phyloP scores from a whole-genome alignment of 2,329 filamentous ascomycete genomes.

The Rutstroemia sydowiana region DNA sequence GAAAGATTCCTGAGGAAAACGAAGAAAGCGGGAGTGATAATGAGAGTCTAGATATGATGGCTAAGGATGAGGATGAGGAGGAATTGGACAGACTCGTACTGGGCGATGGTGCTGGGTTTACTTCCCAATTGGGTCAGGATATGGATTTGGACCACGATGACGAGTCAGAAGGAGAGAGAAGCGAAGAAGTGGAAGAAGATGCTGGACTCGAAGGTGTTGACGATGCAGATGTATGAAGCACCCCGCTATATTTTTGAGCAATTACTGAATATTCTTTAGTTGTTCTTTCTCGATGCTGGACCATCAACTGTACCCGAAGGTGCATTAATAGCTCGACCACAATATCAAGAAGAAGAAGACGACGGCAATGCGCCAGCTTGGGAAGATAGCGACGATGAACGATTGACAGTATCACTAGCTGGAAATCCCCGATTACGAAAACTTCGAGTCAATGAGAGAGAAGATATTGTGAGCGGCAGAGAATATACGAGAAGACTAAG shows the following conservation, averaged over 20 bases:
- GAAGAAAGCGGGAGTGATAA: slow-evolving; percentile 21
- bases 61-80: slow-evolving; percentile 76
- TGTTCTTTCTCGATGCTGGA: slow-evolving; percentile 34
- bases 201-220: slow-evolving; percentile 56
- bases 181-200: slow-evolving; percentile 39
- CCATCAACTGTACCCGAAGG: slow-evolving; percentile 21
- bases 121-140: slow-evolving; percentile 58
- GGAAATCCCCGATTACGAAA: slow-evolving; percentile 71
- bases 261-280: slow-evolving; percentile 21
- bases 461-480: slow-evolving; percentile 78
- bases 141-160: slow-evolving; percentile 31
- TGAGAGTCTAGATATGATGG: slow-evolving; percentile 34
- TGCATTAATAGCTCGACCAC: slow-evolving; percentile 16
- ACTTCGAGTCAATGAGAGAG: slow-evolving; percentile 68
- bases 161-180: slow-evolving; percentile 23
- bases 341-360: slow-evolving; percentile 32
- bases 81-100: slow-evolving; percentile 85
- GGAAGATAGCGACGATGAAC: slow-evolving; percentile 95
- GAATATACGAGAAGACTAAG: slow-evolving; percentile 79
- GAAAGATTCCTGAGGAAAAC: slow-evolving; percentile 4
- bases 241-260: neutral
- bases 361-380: slow-evolving; percentile 58
- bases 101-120: slow-evolving; percentile 78
- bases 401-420: slow-evolving; percentile 74
- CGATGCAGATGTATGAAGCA: slow-evolving; percentile 54